phyloP scores from a whole-genome alignment of 305 asterid genomes.

The Withania somnifera region DNA sequence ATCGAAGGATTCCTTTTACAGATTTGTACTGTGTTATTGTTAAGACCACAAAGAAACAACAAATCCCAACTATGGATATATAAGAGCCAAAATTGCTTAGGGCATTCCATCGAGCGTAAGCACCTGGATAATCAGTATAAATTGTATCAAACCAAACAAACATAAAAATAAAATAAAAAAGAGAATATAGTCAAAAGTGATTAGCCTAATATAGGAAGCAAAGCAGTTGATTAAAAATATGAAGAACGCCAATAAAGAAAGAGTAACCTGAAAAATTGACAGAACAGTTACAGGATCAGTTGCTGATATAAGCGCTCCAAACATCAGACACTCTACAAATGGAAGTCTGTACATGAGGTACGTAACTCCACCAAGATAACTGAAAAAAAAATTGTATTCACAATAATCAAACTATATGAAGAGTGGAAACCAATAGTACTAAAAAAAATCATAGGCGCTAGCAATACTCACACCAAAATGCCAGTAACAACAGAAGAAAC shows the following conservation, averaged over 20 bases:
- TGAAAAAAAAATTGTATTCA: slow-evolving; percentile 28
- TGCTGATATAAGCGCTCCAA: slow-evolving; percentile 97
- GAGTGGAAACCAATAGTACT: neutral
- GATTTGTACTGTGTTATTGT: neutral
- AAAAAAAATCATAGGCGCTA: neutral
- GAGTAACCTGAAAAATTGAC: slow-evolving; percentile 84
- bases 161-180: neutral
- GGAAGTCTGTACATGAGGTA: slow-evolving; percentile 86
- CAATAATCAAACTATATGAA: neutral
- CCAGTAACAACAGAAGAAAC: slow-evolving; percentile 86
- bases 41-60: no score
- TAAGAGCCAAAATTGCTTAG: no score
- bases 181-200: neutral
- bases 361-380: slow-evolving; percentile 76
- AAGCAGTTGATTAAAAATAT: neutral
- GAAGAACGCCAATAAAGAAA: neutral
- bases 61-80: no score
- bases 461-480: slow-evolving; percentile 74
- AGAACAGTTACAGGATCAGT: slow-evolving; percentile 97
- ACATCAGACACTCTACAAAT: slow-evolving; percentile 91
- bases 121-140: no score
- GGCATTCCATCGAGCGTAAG: no score
- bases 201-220: neutral
- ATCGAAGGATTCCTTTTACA: neutral
- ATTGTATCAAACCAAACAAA: neutral